phyloP scores from a whole-genome alignment of 2,329 filamentous ascomycete genomes.

The Aspergillus novofumigatus region DNA sequence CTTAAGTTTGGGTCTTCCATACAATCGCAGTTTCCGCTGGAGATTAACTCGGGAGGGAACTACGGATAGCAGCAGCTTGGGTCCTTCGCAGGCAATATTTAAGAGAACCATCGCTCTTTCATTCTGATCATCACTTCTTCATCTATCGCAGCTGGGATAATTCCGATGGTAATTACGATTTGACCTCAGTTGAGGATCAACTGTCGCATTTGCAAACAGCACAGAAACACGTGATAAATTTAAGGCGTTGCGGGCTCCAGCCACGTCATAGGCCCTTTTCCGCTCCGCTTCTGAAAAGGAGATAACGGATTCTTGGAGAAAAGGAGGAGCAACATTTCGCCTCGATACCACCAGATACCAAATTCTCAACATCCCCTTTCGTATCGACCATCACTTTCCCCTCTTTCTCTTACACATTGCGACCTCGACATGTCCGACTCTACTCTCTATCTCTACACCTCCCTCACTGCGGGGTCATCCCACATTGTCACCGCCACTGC shows the following conservation, averaged over 20 bases:
- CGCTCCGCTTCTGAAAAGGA: not conserved
- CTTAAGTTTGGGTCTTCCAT: not conserved
- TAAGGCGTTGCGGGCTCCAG: not conserved
- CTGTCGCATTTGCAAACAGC: not conserved
- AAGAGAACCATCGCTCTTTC: not conserved
- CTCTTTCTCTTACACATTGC: not conserved
- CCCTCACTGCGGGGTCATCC: constrained; percentile 88
- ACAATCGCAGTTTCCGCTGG: not conserved
- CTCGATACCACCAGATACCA: not conserved
- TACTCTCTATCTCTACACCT: constrained; percentile 90
- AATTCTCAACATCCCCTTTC: not conserved
- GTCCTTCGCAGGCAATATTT: not conserved
- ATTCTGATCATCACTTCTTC: not conserved
- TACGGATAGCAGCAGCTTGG: not conserved
- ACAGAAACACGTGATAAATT: not conserved
- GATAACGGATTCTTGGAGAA: not conserved
- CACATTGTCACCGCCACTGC: constrained; percentile 96
- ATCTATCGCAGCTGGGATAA: not conserved
- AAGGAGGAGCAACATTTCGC: not conserved
- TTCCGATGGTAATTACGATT: not conserved
- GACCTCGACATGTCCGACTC: constrained; percentile 43
- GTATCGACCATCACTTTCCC: not conserved
- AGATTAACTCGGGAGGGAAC: not conserved
- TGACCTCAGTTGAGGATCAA: not conserved
- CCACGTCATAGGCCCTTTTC: constrained; percentile 1